Conservation (phyloP, 768 basidiomycete genomes). For the Hericium erinaceus region DNA sequence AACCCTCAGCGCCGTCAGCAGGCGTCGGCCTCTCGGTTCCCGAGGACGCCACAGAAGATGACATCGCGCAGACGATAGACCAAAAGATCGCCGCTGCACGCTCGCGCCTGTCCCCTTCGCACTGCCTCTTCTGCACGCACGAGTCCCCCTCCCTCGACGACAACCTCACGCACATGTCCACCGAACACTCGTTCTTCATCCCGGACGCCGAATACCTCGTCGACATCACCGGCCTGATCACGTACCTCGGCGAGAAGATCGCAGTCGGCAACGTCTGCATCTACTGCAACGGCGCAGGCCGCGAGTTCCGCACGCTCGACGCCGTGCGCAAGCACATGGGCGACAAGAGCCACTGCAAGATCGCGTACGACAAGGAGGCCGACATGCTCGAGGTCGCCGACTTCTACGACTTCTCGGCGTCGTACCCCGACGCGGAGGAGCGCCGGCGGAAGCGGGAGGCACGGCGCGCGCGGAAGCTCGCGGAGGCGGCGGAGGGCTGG, state of each 20-base stretch:
- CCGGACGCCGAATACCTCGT: conserved; percentile 88
- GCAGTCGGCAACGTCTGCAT: conserved; percentile 91
- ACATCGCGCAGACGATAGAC: conserved; percentile 50
- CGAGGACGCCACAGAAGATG: conserved; percentile 35
- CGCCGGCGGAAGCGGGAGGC: conserved; percentile 12
- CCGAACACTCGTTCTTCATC: conserved; percentile 86
- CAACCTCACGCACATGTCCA: conserved; percentile 83
- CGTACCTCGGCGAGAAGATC: conserved; percentile 87
- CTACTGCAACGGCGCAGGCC: conserved; percentile 74
- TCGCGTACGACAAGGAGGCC: conserved; percentile 74
- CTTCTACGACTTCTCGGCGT: conserved; percentile 83
- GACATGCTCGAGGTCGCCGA: conserved; percentile 87
- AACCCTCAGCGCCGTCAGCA: background rate
- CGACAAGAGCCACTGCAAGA: conserved; percentile 94
- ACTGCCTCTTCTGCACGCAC: conserved; percentile 82
- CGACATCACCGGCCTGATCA: conserved; percentile 73
- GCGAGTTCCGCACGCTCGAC: conserved; percentile 75
- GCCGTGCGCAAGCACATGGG: conserved; percentile 94
- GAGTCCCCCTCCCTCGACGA: conserved; percentile 42
- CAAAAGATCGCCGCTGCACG: conserved; percentile 67
- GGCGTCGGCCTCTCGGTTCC: conserved; percentile 21
- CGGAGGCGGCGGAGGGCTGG: conserved; percentile 18
- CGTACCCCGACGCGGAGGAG: conserved; percentile 54
- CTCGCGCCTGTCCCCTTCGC: conserved; percentile 45
- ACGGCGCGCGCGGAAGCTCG: conserved; percentile 5